Evolutionary conservation across 805 yeast genomes (phyloP), one percentile per base, ranked within the genome.

Genomic region (Danielia oregonensis): DNA sequence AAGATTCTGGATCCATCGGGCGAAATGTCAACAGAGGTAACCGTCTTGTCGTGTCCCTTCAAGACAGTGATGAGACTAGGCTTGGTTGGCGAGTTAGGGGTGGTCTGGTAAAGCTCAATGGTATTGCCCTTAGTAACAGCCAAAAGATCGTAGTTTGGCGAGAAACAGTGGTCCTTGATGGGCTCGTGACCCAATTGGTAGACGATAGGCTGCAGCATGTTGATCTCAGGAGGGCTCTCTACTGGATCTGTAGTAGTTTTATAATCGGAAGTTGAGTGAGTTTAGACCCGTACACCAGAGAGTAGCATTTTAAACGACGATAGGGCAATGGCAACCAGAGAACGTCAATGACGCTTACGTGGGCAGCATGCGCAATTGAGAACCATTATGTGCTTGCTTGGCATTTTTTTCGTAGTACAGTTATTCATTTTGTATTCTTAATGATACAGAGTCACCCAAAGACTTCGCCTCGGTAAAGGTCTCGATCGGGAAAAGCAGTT

Each of bases 11-110:
- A 38, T 30, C 96, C 96, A 46, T 85, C 86, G 23, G 72, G 63
- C 24, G 96, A 83, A 51, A 94, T 81, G 58, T 93, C 99, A 25
- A 93, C 86, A 0, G 97, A 89, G 11, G 98, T 93, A 30, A 93
- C 89, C 3, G 89, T 78, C 59, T 91, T 89, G 60, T 91, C 97
- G 59, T 91, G 97, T 46, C 87, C 95, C 29, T 72, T 64, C 52
- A 91, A 73, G 4, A 74, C 72, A 11, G 93, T 72, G 37, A 86
- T 63, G 39, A 84, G 68, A 39, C 67, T 65, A 15, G 94, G 91
- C 34, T 68, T 69, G 29, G 51, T 34, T 17, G 52, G 30, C 24
- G 68, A 69, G 33, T 51, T 49, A 14, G 78, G 63, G 26, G 41
- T 26, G 32, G 82, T 67, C 48, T 71, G 69, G 64, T 82, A 89